Base-by-base conservation (phyloP, 441 rosid genomes). In the Gossypium trilobum region DNA sequence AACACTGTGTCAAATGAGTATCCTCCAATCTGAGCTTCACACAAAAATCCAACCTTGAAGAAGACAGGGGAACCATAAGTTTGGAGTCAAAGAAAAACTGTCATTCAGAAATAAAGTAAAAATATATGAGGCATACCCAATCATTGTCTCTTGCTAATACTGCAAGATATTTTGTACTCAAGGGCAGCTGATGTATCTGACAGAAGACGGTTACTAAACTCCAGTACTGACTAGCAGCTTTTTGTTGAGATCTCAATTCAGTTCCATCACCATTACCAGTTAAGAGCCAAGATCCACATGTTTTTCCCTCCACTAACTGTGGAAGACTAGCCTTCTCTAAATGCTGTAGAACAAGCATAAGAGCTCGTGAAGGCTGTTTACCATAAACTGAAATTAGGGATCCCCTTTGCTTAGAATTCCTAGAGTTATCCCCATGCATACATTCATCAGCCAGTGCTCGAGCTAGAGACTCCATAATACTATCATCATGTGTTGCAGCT, bases 21-120 rank as follows among this genome's bases (percentile, higher is more conserved):
- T 70, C 96, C 99, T 79, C 99, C 99, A 76, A 85, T 83, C 78
- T 95, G 98, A 84, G 99, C 97, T 85, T 95, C 99, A 74, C 89
- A 84, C 73, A 95, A 80, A 85, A 90, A 95, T 73, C 99, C 99
- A 77, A 95, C 97, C 99, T 95, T 78, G 54, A 76, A 78, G 72
- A 86, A 79, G 78, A 83, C 61, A 75, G 46, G 56, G 73, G 48
- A 61, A 78, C 76, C 56, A 42, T 84, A 63, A 81, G 83, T 77
- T 55, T 65, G 68, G 51, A 65, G 31, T 75, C 23, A 62, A 75
- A 9, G 27, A 74, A 70, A 27, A 46, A 20, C 29, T 48, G n/a
- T 4, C 57, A 54, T 19, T 27, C 76, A 78, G 33, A 69, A 56
- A 51, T 70, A 46, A 25, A 65, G 33, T 66, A 73, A 73, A 73